Evolutionary conservation across 2,329 filamentous ascomycete species (phyloP), one percentile per base, ranked within the genome.

Genomic region (Ilyonectria destructans): DNA sequence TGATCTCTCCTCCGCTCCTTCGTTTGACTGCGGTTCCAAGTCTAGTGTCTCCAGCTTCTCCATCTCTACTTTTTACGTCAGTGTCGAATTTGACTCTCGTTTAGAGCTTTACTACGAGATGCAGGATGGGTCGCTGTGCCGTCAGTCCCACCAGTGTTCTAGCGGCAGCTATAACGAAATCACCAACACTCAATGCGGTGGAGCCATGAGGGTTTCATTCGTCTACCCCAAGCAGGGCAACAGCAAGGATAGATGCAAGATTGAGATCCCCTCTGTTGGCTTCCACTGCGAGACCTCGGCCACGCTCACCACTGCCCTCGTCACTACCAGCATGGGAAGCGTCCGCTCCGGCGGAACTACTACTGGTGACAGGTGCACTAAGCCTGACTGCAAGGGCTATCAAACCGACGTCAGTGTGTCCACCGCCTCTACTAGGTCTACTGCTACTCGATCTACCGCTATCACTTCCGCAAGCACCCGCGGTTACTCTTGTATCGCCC

Each of bases 111-210:
- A 93, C 85, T 98, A 96, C 83, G 88, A 86, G 77, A 97, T 98
- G 94, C 88, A 90, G 2, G 93, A 96, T 80, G 93, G 93, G 74
- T 91, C 89, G 13, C 88, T 82, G 67, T 98, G 96, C 90, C 96
- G 93, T 85, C 92, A 97, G 76, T 90, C 89, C 70, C 85, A 88
- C 72, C 78, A 86, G 58, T 97, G 94, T 88, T 89, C 86, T 71
- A 86, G n/a, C 93, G 93, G 35, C 10, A 37, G 35, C 35, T 37
- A 37, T 76, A 91, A 90, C 65, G 88, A 87, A 52, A 86, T 98
- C 76, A 84, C 89, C 83, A 98, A 98, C 88, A 89, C 85, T 68
- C 94, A 98, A 87, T 98, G 96, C 80, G 96, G 95, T 89, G 95
- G 95, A 82, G 96, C 96, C 71, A 94, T 88, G 79, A 91, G 90